Conservation (phyloP, 2,329 filamentous ascomycete species). For the Ophiobolus disseminans region DNA sequence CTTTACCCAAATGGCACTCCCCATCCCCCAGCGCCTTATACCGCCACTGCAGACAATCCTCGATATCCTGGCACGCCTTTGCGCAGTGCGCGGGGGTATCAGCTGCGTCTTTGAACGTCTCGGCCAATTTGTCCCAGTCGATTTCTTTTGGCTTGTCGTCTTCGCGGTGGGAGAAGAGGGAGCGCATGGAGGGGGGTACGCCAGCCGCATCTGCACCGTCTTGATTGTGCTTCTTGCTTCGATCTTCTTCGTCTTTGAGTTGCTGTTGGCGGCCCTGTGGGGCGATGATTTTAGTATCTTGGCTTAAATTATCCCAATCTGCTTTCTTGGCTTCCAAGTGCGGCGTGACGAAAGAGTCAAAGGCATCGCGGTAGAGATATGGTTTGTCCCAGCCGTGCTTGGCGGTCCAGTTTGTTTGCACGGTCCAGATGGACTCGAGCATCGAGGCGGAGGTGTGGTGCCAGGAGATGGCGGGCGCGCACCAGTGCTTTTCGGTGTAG, state of each 20-base stretch:
- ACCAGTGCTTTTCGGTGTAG: constrained; percentile 52
- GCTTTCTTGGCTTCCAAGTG: constrained; percentile 32
- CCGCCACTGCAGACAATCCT: constrained; percentile 49
- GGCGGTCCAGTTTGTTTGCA: constrained; percentile 43
- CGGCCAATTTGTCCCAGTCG: constrained; percentile 26
- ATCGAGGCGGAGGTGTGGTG: constrained; percentile 35
- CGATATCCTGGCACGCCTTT: constrained; percentile 31
- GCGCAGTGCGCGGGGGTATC: constrained; percentile 34
- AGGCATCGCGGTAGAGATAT: constrained; percentile 45
- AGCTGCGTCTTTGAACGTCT: constrained; percentile 30
- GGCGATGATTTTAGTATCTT: constrained; percentile 27
- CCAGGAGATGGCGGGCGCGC: constrained; percentile 51
- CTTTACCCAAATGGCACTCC: constrained; percentile 43
- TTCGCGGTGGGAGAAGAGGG: no score
- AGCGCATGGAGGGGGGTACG: neutral
- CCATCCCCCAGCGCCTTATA: constrained; percentile 32
- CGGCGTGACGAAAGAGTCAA: constrained; percentile 39
- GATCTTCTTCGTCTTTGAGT: constrained; percentile 15
- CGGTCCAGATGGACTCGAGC: constrained; percentile 38
- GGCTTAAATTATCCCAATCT: constrained; percentile 46
- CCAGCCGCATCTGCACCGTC: neutral
- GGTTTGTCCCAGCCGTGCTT: constrained; percentile 42
- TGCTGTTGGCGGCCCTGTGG: constrained; percentile 21
- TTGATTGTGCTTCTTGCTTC: constrained; percentile 9
- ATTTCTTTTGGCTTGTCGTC: constrained; percentile 7